Base-by-base conservation (phyloP, 2,329 filamentous ascomycete genomes). In the Pleoardoris graminearum region DNA sequence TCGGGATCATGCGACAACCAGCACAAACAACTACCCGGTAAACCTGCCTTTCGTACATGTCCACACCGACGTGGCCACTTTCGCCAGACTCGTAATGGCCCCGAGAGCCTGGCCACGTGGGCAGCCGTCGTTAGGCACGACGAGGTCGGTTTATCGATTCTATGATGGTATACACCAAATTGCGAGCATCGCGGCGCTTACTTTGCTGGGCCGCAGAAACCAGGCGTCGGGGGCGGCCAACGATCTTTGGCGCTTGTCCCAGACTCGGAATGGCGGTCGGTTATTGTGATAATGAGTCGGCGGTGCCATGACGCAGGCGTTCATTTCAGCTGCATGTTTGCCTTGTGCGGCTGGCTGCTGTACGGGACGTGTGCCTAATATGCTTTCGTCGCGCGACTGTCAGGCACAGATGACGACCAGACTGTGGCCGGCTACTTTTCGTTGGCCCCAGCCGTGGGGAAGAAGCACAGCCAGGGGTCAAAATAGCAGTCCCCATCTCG, bases 281-380 rank as follows among this genome's bases (percentile, higher is more conserved):
- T 21, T 30, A 46, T 16, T 35, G 36, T 7, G 12, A 16, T 8
- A 11, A 22, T n/a, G 30, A 14, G 30, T 14, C 27, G 7, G 60
- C 55, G 54, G 56, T 60, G 65, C 65, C 47, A 65, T 66, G 60
- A 53, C 35, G 42, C 52, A 48, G 48, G 66, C 65, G 70, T 68
- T 69, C 51, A 63, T 21, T 7, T 22, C 21, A 32, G 30, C 4
- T 12, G 27, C 7, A 7, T 58, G 61, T 63, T 61, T 54, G 3
- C n/a, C 23, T 11, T 29, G 42, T 33, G 27, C 29, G 19, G 19
- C 42, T 35, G 43, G 39, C 3, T 23, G n/a, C n/a, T n/a, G n/a
- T 42, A 25, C 12, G 12, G 25, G 25, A 7, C 25, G 39, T 14
- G 16, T 32, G 25, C 27, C 16, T 3, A 14, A 30, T n/a, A 16